Conservation (phyloP, 305 asterid genomes). For the Solanum hybrid region DNA sequence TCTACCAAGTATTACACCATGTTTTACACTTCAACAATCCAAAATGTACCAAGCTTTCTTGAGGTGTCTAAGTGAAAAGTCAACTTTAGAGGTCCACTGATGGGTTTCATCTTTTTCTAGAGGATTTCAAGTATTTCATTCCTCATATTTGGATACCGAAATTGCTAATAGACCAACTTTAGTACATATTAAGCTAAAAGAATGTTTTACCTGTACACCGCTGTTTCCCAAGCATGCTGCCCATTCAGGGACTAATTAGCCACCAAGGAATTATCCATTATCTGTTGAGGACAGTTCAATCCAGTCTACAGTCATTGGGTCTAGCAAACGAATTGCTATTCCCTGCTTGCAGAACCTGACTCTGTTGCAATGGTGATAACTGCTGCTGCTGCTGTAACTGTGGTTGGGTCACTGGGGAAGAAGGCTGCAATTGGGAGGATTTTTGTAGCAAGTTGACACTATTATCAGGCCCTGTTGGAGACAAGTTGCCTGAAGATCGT, state of each 20-base stretch:
- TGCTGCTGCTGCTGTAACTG: constrained; percentile 29
- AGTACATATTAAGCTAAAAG: neutral
- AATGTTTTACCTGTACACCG: constrained; percentile 52
- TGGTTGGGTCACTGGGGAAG: constrained; percentile 26
- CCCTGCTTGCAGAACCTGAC: constrained; percentile 44
- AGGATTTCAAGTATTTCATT: neutral
- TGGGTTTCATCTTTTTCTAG: neutral
- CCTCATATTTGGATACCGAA: neutral
- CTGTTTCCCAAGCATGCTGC: constrained; percentile 25
- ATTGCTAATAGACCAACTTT: neutral
- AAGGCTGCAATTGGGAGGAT: constrained; percentile 31
- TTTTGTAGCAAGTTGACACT: constrained; percentile 29
- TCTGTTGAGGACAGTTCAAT: constrained; percentile 31
- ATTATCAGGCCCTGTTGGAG: constrained; percentile 29
- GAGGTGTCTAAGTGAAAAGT: neutral
- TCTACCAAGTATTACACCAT: neutral
- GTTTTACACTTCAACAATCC: neutral
- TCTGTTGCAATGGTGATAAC: constrained; percentile 22
- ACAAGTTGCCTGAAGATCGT: constrained; percentile 21
- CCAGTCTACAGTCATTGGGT: constrained; percentile 45
- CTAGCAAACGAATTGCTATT: constrained; percentile 36
- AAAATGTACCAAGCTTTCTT: neutral
- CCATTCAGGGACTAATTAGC: constrained; percentile 27
- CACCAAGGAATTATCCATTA: constrained; percentile 12
- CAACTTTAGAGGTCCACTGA: neutral